Conservation (phyloP, 164 flowering plant genomes). For the Dillenia turbinata region DNA sequence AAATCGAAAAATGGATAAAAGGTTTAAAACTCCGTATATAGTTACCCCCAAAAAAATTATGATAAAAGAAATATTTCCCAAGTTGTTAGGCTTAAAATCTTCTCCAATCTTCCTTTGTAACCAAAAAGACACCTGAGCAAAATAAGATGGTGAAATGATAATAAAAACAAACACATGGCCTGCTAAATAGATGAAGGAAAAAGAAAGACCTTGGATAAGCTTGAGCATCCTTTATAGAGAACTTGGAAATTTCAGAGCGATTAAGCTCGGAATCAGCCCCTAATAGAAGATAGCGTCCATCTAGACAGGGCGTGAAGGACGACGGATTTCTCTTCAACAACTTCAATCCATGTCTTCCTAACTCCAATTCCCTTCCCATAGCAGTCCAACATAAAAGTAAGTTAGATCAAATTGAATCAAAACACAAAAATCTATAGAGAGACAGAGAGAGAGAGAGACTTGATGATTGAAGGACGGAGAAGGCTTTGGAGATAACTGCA, state of each 20-base stretch:
- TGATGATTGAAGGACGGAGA: slow-evolving; percentile 83
- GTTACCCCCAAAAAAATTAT: too few relatives aligned
- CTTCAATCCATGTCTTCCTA: slow-evolving; percentile 80
- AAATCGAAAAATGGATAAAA: too few relatives aligned
- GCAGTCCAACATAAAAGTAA: background rate
- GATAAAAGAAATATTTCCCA: too few relatives aligned
- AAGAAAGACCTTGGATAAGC: slow-evolving; percentile 67
- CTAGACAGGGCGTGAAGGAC: slow-evolving; percentile 88
- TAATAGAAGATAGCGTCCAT: slow-evolving; percentile 79
- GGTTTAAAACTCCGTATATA: too few relatives aligned
- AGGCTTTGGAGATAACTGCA: slow-evolving; percentile 98
- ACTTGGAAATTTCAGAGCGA: slow-evolving; percentile 74
- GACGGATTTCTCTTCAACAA: slow-evolving; percentile 80
- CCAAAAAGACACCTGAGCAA: too few relatives aligned
- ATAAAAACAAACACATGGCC: too few relatives aligned
- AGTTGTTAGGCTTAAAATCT: too few relatives aligned
- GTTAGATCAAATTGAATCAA: background rate
- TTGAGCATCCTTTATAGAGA: slow-evolving; percentile 73
- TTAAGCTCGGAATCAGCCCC: slow-evolving; percentile 70
- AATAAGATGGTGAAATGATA: too few relatives aligned
- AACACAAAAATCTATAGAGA: background rate
- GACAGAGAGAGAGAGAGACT: slow-evolving; percentile 26
- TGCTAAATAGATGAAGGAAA: background rate
- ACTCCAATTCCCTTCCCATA: slow-evolving; percentile 59
- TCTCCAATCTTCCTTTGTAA: too few relatives aligned